Conservation (phyloP, 179 eudicot species). For the Patellifolia procumbens region DNA sequence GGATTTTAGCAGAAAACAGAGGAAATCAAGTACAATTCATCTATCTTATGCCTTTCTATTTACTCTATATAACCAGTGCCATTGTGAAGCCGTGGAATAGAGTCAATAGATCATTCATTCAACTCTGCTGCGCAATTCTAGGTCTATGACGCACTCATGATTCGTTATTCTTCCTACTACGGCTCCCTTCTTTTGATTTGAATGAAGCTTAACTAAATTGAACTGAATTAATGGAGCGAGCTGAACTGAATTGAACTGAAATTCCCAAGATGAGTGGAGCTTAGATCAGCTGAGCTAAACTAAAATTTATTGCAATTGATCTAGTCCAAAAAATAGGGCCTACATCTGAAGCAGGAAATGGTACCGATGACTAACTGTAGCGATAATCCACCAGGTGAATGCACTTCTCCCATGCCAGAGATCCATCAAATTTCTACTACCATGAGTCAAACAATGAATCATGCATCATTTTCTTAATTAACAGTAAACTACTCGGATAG, state of each 20-base stretch:
- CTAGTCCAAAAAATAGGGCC: too few species aligned
- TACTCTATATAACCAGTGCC: neutral
- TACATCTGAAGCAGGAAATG: neutral
- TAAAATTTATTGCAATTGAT: too few species aligned
- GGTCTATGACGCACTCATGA: neutral
- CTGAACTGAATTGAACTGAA: too few species aligned
- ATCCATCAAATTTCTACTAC: neutral
- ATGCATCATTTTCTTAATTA: neutral
- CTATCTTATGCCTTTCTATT: neutral
- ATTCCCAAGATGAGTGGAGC: too few species aligned
- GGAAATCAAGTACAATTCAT: neutral
- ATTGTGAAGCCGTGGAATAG: neutral
- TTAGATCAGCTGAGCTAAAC: too few species aligned
- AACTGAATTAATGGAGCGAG: too few species aligned
- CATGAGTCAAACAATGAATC: neutral
- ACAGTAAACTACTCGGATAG: neutral
- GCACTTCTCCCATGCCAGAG: neutral
- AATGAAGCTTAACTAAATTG: too few species aligned
- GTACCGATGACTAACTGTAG: neutral
- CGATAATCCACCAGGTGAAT: neutral
- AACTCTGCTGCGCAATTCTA: neutral
- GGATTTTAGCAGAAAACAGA: neutral
- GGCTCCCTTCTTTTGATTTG: too few species aligned
- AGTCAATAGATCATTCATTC: too few species aligned
- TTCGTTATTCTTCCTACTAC: neutral